A percentile compares a stretch with the other conserved stretches of the same genome.
Conservation (phyloP, 306 rosid genomes). For the Chamaecrista fasciculata region DNA sequence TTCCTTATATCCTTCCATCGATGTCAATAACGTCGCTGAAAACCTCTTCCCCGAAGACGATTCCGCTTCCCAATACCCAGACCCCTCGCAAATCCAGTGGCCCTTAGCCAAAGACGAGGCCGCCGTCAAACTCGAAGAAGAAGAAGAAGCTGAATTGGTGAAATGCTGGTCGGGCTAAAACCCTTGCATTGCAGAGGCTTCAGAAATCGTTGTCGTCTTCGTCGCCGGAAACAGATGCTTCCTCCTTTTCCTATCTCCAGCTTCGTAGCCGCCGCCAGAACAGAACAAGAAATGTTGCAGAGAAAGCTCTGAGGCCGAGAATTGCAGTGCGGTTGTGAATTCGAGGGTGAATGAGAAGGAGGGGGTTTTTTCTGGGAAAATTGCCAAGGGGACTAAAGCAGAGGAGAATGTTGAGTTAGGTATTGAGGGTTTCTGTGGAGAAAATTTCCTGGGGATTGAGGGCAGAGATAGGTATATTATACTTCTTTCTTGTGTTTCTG, state of each 20-base stretch:
- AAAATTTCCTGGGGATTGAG: slow-evolving; percentile 50
- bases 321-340: not conserved
- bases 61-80: not conserved
- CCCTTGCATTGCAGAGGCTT: slow-evolving; percentile 60
- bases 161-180: slow-evolving; percentile 74
- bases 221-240: slow-evolving; percentile 23
- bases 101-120: slow-evolving; percentile 82
- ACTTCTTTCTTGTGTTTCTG: not conserved
- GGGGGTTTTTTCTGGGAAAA: not conserved
- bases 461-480: slow-evolving; percentile 57
- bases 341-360: slow-evolving; percentile 28
- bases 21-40: slow-evolving; percentile 35
- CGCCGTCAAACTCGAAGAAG: slow-evolving; percentile 68
- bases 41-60: slow-evolving; percentile 46
- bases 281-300: slow-evolving; percentile 28
- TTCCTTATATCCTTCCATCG: slow-evolving; percentile 48
- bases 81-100: slow-evolving; percentile 54
- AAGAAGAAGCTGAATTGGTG: not conserved
- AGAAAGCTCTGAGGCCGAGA: not conserved
- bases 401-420: slow-evolving; percentile 36
- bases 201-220: slow-evolving; percentile 34
- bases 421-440: slow-evolving; percentile 56
- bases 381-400: slow-evolving; percentile 6
- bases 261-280: slow-evolving; percentile 79
- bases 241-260: slow-evolving; percentile 58